Percentiles rank a stretch among this genome's conserved stretches.
These are phyloP conservation scores for Rosa hybrid DNA, from an alignment of 331 rosid genomes.

Conservation along the genomic window DNA sequence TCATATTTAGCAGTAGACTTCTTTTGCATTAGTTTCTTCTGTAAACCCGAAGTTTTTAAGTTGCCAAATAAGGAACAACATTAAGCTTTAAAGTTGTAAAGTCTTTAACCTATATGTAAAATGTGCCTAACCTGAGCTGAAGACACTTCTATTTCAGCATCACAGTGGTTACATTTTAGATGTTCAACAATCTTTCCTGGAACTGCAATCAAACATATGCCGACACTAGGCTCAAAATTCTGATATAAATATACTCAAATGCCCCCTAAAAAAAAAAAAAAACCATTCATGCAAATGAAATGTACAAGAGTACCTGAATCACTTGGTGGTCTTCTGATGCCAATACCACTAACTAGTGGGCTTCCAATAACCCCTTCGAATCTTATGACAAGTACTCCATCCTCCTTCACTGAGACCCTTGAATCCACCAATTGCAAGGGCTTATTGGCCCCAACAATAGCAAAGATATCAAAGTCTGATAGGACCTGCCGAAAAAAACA, in stretches of 20 bases:
- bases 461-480: slow-evolving; percentile 73
- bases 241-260: background rate
- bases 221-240: background rate
- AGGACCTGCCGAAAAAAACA: slow-evolving; percentile 57
- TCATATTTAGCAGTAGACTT: slow-evolving; percentile 67
- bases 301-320: slow-evolving; percentile 43
- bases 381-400: slow-evolving; percentile 53
- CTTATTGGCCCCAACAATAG: slow-evolving; percentile 80
- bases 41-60: slow-evolving; percentile 38
- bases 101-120: slow-evolving; percentile 12
- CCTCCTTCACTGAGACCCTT: slow-evolving; percentile 62
- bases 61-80: slow-evolving; percentile 32
- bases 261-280: background rate
- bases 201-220: slow-evolving; percentile 44
- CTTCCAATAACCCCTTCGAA: slow-evolving; percentile 81
- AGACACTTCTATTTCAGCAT: slow-evolving; percentile 62
- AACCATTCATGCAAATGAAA: slow-evolving; percentile 10
- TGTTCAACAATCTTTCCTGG: slow-evolving; percentile 40
- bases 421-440: slow-evolving; percentile 64
- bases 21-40: slow-evolving; percentile 66
- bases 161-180: slow-evolving; percentile 59
- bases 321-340: slow-evolving; percentile 57
- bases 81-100: slow-evolving; percentile 25
- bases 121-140: slow-evolving; percentile 63
- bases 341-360: slow-evolving; percentile 77